Evolutionary conservation across 2,329 filamentous ascomycete species (phyloP).

Genomic region (Trichoderma sp.): DNA sequence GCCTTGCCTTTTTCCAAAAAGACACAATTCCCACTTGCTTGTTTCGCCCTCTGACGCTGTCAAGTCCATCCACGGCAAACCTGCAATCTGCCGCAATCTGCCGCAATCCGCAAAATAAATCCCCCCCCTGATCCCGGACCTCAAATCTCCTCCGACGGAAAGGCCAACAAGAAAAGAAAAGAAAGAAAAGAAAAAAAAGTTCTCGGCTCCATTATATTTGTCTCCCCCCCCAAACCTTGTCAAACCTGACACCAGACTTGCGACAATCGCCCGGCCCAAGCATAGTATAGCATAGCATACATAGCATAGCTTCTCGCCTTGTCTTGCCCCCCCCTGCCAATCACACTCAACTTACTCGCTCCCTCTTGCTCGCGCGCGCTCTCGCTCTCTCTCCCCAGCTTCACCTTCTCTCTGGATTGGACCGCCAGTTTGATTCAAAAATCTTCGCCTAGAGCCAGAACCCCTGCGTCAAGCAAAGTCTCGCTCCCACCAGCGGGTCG

Average conservation of each 20-base stretch:
- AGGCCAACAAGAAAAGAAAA: not conserved
- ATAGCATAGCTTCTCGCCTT: not conserved
- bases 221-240: slow-evolving; percentile 2
- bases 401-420: not conserved
- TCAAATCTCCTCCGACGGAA: not conserved
- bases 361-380: not conserved
- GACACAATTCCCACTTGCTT: not conserved
- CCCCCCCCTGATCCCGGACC: not conserved
- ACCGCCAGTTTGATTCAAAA: not conserved
- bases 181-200: not conserved
- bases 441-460: not conserved
- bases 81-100: too few relatives aligned
- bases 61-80: not conserved
- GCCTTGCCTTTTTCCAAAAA: not conserved
- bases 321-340: slow-evolving; percentile 4
- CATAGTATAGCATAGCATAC: slow-evolving; percentile 4
- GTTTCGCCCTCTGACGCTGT: not conserved
- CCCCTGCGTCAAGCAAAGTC: not conserved
- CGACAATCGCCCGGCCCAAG: slow-evolving; percentile 3
- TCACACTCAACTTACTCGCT: slow-evolving; percentile 4
- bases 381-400: not conserved
- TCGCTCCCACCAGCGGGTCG: not conserved
- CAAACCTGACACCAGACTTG: slow-evolving; percentile 16
- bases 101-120: not conserved
- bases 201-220: slow-evolving; percentile 7